Conservation (phyloP, 23 red algal species). For the Gracilaria domingensis region DNA sequence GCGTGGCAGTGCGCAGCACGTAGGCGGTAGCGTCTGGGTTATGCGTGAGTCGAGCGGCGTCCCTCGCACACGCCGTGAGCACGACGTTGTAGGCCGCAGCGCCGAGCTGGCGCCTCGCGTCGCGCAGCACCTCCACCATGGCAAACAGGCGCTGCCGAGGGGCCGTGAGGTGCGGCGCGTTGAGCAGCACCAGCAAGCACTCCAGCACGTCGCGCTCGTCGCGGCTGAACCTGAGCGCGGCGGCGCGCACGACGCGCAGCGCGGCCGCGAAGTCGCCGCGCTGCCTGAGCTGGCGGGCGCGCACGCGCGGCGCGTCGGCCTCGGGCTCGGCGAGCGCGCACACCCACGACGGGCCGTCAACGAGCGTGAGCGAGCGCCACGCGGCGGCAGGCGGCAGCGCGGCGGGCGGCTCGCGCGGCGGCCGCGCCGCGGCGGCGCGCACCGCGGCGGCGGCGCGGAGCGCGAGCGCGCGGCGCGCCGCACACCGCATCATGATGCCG, state of each 20-base stretch:
- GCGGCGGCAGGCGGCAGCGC: slow-evolving; percentile 14
- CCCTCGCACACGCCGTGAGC: slow-evolving; percentile 38
- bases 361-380: slow-evolving; percentile 9
- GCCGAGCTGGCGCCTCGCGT: background rate
- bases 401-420: background rate
- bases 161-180: slow-evolving; percentile 24
- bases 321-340: background rate
- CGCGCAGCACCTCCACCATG: slow-evolving; percentile 35
- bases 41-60: slow-evolving; percentile 30
- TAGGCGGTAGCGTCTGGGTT: slow-evolving; percentile 20
- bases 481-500: too few species aligned
- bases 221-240: slow-evolving; percentile 16
- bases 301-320: slow-evolving; percentile 12
- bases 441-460: background rate
- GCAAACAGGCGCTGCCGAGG: slow-evolving; percentile 37
- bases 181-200: slow-evolving; percentile 27
- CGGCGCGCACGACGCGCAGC: background rate
- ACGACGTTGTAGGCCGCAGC: slow-evolving; percentile 48
- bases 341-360: slow-evolving; percentile 56
- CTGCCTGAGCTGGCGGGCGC: slow-evolving; percentile 14
- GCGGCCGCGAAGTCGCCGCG: slow-evolving; percentile 14
- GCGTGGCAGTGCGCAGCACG: slow-evolving; percentile 25
- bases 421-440: background rate
- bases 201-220: slow-evolving; percentile 49
- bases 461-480: background rate